phyloP scores from a whole-genome alignment of 2,329 filamentous ascomycete species.

The Madurella mycetomatis region DNA sequence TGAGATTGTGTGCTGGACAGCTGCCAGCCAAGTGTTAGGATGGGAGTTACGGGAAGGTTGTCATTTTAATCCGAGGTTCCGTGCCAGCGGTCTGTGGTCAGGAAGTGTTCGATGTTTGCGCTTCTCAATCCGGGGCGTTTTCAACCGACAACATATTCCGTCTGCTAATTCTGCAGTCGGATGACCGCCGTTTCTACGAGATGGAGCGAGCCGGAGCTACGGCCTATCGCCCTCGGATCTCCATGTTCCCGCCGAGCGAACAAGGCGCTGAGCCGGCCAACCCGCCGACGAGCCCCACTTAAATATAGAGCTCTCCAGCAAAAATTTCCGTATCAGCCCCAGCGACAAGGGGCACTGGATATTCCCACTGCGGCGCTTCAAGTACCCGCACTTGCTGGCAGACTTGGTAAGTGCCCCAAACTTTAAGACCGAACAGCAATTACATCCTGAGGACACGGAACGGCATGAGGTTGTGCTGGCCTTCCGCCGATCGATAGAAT shows the following conservation, averaged over 20 bases:
- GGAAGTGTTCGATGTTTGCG: no score
- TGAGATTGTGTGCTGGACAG: no score
- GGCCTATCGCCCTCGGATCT: slow-evolving; percentile 29
- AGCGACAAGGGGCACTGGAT: slow-evolving; percentile 16
- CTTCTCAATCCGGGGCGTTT: no score
- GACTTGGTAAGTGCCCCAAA: not conserved
- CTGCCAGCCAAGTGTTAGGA: no score
- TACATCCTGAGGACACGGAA: no score
- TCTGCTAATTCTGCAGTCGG: not conserved
- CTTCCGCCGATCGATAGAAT: no score
- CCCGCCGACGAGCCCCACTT: slow-evolving; percentile 23
- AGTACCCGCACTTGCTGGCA: not conserved
- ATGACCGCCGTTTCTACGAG: slow-evolving; percentile 12
- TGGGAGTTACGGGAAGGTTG: no score
- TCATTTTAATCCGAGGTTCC: no score
- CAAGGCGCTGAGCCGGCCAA: slow-evolving; percentile 19
- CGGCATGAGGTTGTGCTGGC: no score
- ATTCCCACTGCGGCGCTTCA: not conserved
- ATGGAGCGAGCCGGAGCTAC: slow-evolving; percentile 19
- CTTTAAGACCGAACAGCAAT: not conserved
- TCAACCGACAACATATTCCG: no score
- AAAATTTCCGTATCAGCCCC: slow-evolving; percentile 25
- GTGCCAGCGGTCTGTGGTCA: no score
- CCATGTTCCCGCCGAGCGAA: slow-evolving; percentile 24
- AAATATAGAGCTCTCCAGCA: slow-evolving; percentile 21